phyloP scores from a whole-genome alignment of 257 asterid genomes.

The Plantago major region DNA sequence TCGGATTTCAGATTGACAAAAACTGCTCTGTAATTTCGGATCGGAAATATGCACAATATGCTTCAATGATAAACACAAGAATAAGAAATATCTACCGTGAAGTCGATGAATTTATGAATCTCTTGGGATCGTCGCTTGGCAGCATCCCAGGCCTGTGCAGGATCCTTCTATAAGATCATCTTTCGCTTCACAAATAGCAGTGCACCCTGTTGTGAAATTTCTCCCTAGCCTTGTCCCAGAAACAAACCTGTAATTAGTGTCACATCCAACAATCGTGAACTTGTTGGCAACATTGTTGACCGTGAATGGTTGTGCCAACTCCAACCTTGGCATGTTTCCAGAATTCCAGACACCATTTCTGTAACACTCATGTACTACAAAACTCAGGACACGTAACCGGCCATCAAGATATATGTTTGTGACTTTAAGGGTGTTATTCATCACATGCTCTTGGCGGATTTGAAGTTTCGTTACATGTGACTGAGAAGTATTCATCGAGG shows the following conservation, averaged over 20 bases:
- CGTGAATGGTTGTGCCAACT: background rate
- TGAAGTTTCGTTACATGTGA: constrained; percentile 20
- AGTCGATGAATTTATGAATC: no score
- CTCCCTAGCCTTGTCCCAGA: background rate
- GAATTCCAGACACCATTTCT: background rate
- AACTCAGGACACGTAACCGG: constrained; percentile 8
- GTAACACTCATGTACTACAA: constrained; percentile 19
- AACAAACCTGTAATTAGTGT: background rate
- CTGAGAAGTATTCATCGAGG: background rate
- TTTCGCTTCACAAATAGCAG: background rate
- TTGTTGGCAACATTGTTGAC: background rate
- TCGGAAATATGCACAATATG: no score
- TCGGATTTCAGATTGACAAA: no score
- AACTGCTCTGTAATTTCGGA: no score
- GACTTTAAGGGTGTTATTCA: background rate
- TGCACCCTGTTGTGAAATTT: no score
- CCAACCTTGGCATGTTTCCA: background rate
- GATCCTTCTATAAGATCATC: constrained; percentile 1
- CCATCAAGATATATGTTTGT: constrained; percentile 22
- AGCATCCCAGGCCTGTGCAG: constrained; percentile 23
- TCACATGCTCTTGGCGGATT: background rate
- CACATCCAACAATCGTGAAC: background rate
- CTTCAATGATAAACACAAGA: no score
- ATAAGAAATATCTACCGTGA: no score
- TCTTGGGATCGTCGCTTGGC: constrained; percentile 22